Conservation (phyloP, 2,329 filamentous ascomycete genomes). For the Xylariaceae sp. region DNA sequence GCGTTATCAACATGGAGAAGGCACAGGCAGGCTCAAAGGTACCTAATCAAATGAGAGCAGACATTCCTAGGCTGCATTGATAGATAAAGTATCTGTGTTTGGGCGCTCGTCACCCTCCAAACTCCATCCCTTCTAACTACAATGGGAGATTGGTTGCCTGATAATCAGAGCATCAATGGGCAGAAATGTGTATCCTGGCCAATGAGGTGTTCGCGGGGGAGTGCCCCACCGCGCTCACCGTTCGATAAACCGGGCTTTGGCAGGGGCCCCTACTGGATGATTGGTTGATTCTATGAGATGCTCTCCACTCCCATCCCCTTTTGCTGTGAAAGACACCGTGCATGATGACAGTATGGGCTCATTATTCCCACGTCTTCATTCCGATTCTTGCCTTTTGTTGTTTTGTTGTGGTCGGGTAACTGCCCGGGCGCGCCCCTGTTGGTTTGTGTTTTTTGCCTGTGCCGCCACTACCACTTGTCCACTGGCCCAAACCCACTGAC, state of each 20-base stretch:
- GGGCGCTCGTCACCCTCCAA: no score
- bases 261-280: neutral
- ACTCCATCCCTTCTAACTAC: no score
- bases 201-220: neutral
- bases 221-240: neutral
- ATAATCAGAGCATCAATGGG: neutral
- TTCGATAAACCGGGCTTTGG: neutral
- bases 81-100: no score
- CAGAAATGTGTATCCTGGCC: neutral
- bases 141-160: neutral
- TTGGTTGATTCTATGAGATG: neutral
- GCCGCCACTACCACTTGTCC: slow-evolving; percentile 2
- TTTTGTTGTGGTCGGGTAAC: neutral
- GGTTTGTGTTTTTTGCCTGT: neutral
- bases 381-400: neutral
- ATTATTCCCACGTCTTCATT: no score
- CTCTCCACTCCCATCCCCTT: neutral
- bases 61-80: no score
- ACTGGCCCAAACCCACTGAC: slow-evolving; percentile 2
- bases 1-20: no score
- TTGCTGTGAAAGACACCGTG: no score
- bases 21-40: no score
- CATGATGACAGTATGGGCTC: no score
- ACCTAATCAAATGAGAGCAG: no score
- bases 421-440: no score